phyloP scores from a whole-genome alignment of 495 filamentous ascomycete species.

The Hypoxylon trugodes region DNA sequence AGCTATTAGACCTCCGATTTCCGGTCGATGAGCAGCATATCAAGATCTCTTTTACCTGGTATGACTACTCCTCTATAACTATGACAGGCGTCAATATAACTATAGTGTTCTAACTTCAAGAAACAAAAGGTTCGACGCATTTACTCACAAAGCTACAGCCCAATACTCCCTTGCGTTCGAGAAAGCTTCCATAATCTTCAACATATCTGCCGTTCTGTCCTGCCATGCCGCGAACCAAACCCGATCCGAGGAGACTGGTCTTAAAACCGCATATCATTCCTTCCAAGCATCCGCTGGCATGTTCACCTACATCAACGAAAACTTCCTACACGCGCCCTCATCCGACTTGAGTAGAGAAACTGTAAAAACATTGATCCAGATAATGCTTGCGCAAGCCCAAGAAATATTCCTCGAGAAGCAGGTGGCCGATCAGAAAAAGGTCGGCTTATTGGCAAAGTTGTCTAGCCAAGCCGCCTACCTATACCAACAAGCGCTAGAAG shows the following conservation, averaged over 20 bases:
- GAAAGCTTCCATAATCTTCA: constrained; percentile 99
- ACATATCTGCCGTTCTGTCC: constrained; percentile 95
- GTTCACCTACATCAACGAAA: constrained; percentile 99
- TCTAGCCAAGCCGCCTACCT: constrained; percentile 89
- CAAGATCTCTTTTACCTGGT: constrained; percentile 99
- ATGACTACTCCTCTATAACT: constrained; percentile 36
- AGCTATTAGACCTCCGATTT: constrained; percentile 92
- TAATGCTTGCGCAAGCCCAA: constrained; percentile 94
- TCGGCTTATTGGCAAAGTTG: constrained; percentile 89
- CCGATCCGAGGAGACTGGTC: constrained; percentile 86
- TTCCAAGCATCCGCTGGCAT: constrained; percentile 98
- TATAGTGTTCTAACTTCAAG: constrained; percentile 36
- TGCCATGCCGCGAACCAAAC: constrained; percentile 95
- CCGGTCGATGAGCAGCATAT: constrained; percentile 98
- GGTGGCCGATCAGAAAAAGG: constrained; percentile 90
- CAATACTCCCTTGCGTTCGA: constrained; percentile 98
- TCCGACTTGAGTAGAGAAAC: constrained; percentile 94
- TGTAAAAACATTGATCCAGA: constrained; percentile 89
- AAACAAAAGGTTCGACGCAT: constrained; percentile 87
- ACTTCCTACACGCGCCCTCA: constrained; percentile 96
- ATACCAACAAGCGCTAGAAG: constrained; percentile 86
- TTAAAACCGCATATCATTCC: constrained; percentile 97
- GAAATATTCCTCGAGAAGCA: constrained; percentile 98
- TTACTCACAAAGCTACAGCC: constrained; percentile 93
- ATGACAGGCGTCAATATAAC: background rate